Evolutionary conservation across 1,284 basidiomycete species (phyloP).

Genomic region (Trametes hirsuta): DNA sequence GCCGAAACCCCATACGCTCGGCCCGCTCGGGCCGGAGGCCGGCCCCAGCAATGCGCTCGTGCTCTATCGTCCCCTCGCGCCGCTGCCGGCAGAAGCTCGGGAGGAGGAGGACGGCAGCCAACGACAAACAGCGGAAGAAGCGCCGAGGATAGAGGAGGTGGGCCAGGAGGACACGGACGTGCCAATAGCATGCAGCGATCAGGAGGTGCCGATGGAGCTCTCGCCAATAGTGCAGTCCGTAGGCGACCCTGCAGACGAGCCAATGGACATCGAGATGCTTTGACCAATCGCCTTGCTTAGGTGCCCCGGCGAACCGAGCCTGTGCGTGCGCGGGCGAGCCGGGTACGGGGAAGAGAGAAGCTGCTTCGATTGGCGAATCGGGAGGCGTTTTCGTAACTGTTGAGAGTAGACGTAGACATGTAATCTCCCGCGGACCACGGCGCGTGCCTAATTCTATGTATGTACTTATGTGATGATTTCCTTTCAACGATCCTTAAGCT

Average conservation of each 20-base stretch:
- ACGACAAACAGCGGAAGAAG: constrained; percentile 15
- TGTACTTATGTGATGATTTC: too few species aligned
- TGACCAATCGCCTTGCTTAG: constrained; percentile 12
- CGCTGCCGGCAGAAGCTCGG: constrained; percentile 18
- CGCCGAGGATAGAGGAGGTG: constrained; percentile 8
- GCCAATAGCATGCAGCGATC: constrained; percentile 13
- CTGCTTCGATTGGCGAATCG: not conserved
- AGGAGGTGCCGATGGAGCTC: constrained; percentile 8
- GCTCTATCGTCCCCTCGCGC: constrained; percentile 52
- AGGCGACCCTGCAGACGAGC: constrained; percentile 42
- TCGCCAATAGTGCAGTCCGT: constrained; percentile 16
- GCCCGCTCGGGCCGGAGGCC: constrained; percentile 20
- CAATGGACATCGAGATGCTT: constrained; percentile 60
- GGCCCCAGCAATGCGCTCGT: constrained; percentile 55
- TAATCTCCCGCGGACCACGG: not conserved
- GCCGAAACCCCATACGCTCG: constrained; percentile 12
- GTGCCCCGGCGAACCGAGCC: too few species aligned
- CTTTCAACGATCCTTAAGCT: too few species aligned
- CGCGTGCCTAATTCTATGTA: not conserved
- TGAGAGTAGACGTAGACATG: too few species aligned
- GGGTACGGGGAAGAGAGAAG: too few species aligned
- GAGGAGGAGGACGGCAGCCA: constrained; percentile 24
- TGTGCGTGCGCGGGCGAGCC: too few species aligned
- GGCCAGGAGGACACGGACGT: constrained; percentile 11
- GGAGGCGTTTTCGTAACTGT: not conserved